Evolutionary conservation across 2,329 filamentous ascomycete species (phyloP).

Genomic region (Pseudocercospora cruenta): DNA sequence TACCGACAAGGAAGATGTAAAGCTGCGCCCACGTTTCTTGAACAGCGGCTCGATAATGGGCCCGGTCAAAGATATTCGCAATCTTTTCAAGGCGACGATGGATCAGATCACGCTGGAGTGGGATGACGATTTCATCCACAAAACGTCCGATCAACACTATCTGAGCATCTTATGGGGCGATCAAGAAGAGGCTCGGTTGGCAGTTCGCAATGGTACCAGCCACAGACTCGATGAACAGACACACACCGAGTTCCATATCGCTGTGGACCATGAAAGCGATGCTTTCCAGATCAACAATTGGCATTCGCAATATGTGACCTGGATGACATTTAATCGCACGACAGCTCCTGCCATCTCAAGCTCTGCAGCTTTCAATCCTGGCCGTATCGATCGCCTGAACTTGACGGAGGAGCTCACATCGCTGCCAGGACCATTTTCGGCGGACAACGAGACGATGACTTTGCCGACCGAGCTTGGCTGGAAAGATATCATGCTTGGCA

Average conservation of each 20-base stretch:
- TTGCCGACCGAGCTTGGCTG: slow-evolving; percentile 15
- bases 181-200: slow-evolving; percentile 21
- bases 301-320: slow-evolving; percentile 23
- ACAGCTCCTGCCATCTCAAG: background rate
- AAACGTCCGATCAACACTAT: slow-evolving; percentile 24
- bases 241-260: slow-evolving; percentile 22
- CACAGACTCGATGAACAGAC: slow-evolving; percentile 1
- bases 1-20: slow-evolving; percentile 10
- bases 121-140: slow-evolving; percentile 15
- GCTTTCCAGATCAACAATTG: slow-evolving; percentile 22
- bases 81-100: slow-evolving; percentile 15
- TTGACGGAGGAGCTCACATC: slow-evolving; percentile 16
- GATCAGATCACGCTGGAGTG: slow-evolving; percentile 12
- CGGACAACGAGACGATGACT: background rate
- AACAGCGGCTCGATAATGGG: slow-evolving; percentile 28
- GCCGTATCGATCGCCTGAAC: slow-evolving; percentile 19
- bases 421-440: slow-evolving; percentile 11
- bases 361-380: background rate
- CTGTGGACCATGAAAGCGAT: slow-evolving; percentile 24
- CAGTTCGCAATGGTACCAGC: slow-evolving; percentile 7
- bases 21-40: slow-evolving; percentile 17
- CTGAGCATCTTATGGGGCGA: slow-evolving; percentile 25
- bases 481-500: slow-evolving; percentile 20
- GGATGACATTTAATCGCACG: slow-evolving; percentile 26
- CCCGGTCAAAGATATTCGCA: slow-evolving; percentile 19